A percentile compares a stretch with the other conserved stretches of the same genome.
Conservation (phyloP, 2,329 filamentous ascomycete species). For the Talaromyces verruculosus region DNA sequence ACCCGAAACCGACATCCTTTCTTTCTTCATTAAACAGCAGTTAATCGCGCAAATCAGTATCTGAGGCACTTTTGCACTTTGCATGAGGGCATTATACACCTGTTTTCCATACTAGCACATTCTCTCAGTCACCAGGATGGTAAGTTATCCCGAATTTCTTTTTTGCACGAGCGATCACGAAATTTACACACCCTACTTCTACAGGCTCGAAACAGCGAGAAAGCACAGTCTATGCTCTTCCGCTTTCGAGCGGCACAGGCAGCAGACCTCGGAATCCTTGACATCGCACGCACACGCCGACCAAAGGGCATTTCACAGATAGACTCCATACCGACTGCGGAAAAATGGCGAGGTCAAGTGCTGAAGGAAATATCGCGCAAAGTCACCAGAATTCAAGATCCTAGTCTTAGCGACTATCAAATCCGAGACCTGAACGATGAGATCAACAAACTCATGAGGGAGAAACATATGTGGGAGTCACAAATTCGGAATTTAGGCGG, state of each 20-base stretch:
- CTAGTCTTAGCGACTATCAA: conserved; percentile 89
- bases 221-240: conserved; percentile 99
- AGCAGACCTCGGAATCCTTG: conserved; percentile 92
- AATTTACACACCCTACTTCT: conserved; percentile 3
- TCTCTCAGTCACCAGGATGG: neutral
- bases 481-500: conserved; percentile 95
- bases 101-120: neutral
- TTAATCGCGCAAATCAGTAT: neutral
- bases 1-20: neutral
- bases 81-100: neutral
- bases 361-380: conserved; percentile 97
- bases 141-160: neutral
- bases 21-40: neutral
- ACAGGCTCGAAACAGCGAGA: conserved; percentile 94
- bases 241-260: conserved; percentile 98
- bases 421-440: conserved; percentile 98
- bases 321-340: conserved; percentile 78
- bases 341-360: conserved; percentile 97
- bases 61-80: no score
- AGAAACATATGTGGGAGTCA: conserved; percentile 99
- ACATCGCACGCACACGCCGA: conserved; percentile 82
- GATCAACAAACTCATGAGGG: conserved; percentile 98
- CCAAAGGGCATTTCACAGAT: conserved; percentile 89
- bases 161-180: conserved; percentile 8
- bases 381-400: conserved; percentile 91